Evolutionary conservation across 169 alveolate genomes (phyloP).

Genomic region (Pseudocohnilembus persalinus): DNA sequence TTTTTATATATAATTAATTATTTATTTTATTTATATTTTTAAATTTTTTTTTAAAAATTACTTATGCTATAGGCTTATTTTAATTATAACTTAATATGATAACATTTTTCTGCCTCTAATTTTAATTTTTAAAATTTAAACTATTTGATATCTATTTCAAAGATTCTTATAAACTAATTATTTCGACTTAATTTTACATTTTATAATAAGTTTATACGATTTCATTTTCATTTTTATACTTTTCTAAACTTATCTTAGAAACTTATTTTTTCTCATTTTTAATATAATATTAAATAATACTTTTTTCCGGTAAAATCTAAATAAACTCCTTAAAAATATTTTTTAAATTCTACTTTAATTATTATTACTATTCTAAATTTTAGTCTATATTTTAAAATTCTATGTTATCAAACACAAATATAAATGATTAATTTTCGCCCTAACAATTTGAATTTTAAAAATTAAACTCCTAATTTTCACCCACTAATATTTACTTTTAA

Average conservation of each 20-base stretch:
- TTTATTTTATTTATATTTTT: no score
- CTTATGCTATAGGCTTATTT: no score
- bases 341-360: constrained; percentile 44
- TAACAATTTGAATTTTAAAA: constrained; percentile 11
- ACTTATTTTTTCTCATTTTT: constrained; percentile 24
- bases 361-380: constrained; percentile 54
- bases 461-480: not conserved
- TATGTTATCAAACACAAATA: constrained; percentile 36
- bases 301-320: constrained; percentile 9
- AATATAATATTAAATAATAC: constrained; percentile 34
- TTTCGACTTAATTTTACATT: no score
- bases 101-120: no score
- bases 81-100: no score
- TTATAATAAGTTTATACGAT: no score
- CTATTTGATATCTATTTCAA: no score
- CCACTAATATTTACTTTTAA: not conserved
- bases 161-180: no score
- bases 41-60: no score
- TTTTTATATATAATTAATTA: no score
- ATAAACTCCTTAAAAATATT: constrained; percentile 49
- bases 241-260: not conserved
- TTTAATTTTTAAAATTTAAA: no score
- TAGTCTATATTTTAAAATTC: constrained; percentile 49
- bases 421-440: constrained; percentile 40
- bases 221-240: no score